Base-by-base conservation (phyloP, 805 yeast genomes). In the Metschnikowia amazonensis region DNA sequence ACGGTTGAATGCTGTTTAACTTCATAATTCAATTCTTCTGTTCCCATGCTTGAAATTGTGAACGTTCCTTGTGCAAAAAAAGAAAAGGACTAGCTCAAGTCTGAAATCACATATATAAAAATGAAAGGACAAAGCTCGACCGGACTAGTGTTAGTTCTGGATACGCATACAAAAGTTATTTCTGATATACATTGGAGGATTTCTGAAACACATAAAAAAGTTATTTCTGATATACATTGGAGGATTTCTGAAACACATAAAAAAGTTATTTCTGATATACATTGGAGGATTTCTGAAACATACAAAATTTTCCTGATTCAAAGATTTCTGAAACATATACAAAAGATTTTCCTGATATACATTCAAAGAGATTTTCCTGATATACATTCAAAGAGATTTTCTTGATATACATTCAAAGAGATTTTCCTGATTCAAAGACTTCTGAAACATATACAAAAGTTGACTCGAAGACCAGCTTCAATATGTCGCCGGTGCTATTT, bases 11-110 rank as follows among this genome's bases (percentile, higher is more conserved):
- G 41, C 33, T 37, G 41, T 27, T 28, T 27, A 17, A 11, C 18
- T 28, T 18, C 27, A 37, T 28, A 13, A 13, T 37, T 37, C 41
- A 37, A 28, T 37, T 37, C 41, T 37, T 28, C 20, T 37, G 33
- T 37, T 34, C 13, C 20, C 33, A 25, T 11, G 40, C 11, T 27
- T 11, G 10, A 11, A 21, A 35, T 5, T 21, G n/a, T n/a, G n/a
- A n/a, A 13, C 20, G 25, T 20, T 24, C n/a, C 18, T 24, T 24
- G n/a, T 6, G 14, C 6, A 5, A 32, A 24, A 14, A 32, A 16
- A 8, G 20, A 5, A 32, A 16, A 32, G 21, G 21, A 13, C 29
- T 10, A 13, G 29, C n/a, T 27, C n/a, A 27, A n/a, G n/a, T n/a
- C n/a, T n/a, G n/a, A n/a, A n/a, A n/a, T n/a, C n/a, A n/a, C n/a